A percentile compares a stretch with the other conserved stretches of the same genome.
phyloP scores from a whole-genome alignment of 1,139 yeast genomes.

The Kluyveromyces sp. region DNA sequence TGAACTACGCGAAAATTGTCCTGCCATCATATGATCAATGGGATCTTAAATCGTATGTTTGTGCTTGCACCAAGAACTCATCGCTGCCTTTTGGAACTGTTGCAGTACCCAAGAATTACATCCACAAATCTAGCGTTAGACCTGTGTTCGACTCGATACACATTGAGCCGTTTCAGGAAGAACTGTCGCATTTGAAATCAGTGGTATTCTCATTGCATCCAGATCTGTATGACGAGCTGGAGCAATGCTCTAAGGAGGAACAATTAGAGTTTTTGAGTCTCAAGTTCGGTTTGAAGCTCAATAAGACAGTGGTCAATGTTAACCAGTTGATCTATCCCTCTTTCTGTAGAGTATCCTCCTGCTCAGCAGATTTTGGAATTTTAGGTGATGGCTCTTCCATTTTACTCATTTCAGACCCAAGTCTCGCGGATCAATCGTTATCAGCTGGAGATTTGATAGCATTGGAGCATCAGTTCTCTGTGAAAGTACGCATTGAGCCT shows the following conservation, averaged over 20 bases:
- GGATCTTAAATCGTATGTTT: slow-evolving; percentile 3
- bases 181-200: slow-evolving; percentile 9
- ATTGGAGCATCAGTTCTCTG: slow-evolving; percentile 1
- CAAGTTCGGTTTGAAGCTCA: slow-evolving; percentile 18
- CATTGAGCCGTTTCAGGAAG: slow-evolving; percentile 8
- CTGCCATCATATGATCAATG: slow-evolving; percentile 14
- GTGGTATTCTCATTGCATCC: slow-evolving; percentile 17
- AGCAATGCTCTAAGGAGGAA: slow-evolving; percentile 14
- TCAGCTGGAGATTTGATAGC: not conserved
- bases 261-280: slow-evolving; percentile 17
- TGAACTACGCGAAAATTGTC: slow-evolving; percentile 12
- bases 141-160: slow-evolving; percentile 16
- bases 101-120: slow-evolving; percentile 10
- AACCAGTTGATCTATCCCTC: slow-evolving; percentile 15
- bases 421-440: not conserved
- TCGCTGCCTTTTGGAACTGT: slow-evolving; percentile 14
- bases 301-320: slow-evolving; percentile 16
- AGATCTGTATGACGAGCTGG: slow-evolving; percentile 20
- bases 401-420: slow-evolving; percentile 16
- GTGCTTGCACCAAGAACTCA: slow-evolving; percentile 9
- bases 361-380: slow-evolving; percentile 6
- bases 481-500: not conserved
- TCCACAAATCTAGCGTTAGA: slow-evolving; percentile 5
- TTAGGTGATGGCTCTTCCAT: slow-evolving; percentile 16
- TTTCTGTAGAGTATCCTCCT: slow-evolving; percentile 19